Percentiles rank a stretch among this genome's conserved stretches.
Conservation (phyloP, 495 filamentous ascomycete species). For the Cetradonia linearis region DNA sequence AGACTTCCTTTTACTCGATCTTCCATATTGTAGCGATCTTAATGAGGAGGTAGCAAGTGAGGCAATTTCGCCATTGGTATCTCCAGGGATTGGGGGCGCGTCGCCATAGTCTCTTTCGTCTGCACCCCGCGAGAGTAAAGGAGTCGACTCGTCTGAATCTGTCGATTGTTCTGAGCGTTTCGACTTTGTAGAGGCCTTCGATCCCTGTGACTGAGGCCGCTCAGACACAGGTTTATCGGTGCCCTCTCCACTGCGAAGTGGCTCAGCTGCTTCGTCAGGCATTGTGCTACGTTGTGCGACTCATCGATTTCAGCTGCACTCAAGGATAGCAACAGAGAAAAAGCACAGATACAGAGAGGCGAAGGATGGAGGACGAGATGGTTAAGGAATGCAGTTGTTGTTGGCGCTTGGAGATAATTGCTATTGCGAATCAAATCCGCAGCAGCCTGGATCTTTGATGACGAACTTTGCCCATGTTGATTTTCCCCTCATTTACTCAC, state of each 20-base stretch:
- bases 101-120: slow-evolving; percentile 42
- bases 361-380: background rate
- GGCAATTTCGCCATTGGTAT: slow-evolving; percentile 27
- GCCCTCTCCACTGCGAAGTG: slow-evolving; percentile 17
- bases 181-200: slow-evolving; percentile 17
- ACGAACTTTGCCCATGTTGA: background rate
- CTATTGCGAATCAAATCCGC: background rate
- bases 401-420: slow-evolving; percentile 8
- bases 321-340: background rate
- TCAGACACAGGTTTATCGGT: slow-evolving; percentile 12
- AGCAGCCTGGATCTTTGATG: slow-evolving; percentile 5
- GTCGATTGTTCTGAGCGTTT: slow-evolving; percentile 12
- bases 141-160: slow-evolving; percentile 19
- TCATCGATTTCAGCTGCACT: background rate
- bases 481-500: background rate
- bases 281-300: slow-evolving; percentile 3
- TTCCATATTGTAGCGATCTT: slow-evolving; percentile 24
- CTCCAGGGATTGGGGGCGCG: slow-evolving; percentile 24
- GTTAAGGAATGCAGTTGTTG: background rate
- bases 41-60: slow-evolving; percentile 25
- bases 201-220: slow-evolving; percentile 13
- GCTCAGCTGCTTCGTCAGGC: slow-evolving; percentile 20
- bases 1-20: slow-evolving; percentile 26
- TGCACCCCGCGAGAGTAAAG: slow-evolving; percentile 18
- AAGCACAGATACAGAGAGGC: background rate